Evolutionary conservation across 805 yeast species (phyloP).

Genomic region (Candida montana): DNA sequence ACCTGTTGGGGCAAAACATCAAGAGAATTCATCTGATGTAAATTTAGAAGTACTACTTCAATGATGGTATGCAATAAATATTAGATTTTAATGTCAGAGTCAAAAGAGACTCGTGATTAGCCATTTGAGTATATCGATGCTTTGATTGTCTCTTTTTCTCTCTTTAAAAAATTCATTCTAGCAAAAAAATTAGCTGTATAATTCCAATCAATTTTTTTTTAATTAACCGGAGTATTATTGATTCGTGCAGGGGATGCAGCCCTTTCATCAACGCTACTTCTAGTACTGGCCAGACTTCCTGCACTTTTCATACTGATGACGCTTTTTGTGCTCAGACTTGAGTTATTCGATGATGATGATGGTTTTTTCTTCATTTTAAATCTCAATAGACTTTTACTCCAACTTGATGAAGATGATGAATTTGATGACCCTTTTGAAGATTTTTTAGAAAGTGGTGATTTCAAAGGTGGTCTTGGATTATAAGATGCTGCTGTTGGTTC

Average conservation of each 20-base stretch:
- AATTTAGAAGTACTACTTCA: no score
- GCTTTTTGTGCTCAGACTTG: not conserved
- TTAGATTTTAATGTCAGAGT: no score
- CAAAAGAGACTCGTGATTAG: no score
- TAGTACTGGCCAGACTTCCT: not conserved
- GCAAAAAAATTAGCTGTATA: no score
- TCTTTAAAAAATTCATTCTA: no score
- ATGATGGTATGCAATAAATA: no score
- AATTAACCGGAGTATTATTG: no score
- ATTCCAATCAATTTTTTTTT: no score
- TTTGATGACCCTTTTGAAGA: not conserved
- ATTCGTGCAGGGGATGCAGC: not conserved
- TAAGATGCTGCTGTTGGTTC: constrained; percentile 10
- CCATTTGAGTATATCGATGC: no score
- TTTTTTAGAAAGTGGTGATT: not conserved
- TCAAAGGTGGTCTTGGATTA: constrained; percentile 14
- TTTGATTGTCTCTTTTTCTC: no score
- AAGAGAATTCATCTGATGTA: no score
- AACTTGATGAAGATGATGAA: not conserved
- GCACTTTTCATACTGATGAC: not conserved
- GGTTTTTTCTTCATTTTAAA: constrained; percentile 8
- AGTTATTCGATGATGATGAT: not conserved
- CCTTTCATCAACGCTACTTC: not conserved
- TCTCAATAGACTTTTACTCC: constrained; percentile 10
- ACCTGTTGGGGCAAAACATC: no score